Conservation (phyloP, 164 flowering plant genomes). For the Echeveria elegans region DNA sequence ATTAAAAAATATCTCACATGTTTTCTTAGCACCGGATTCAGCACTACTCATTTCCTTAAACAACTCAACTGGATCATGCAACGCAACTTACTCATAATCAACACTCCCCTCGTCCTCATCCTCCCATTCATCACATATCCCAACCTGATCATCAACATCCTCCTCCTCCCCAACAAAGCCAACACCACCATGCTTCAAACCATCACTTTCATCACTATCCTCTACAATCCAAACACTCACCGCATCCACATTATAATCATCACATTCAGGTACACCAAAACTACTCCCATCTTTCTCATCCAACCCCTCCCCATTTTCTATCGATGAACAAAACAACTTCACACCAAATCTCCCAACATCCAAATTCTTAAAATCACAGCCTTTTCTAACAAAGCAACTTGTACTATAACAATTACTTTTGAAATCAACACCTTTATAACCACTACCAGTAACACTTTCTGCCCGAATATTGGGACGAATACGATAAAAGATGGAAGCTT, state of each 20-base stretch:
- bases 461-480: slow-evolving; percentile 6
- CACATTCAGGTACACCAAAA: slow-evolving; percentile 11
- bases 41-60: slow-evolving; percentile 36
- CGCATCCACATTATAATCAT: slow-evolving; percentile 12
- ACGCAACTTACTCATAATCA: slow-evolving; percentile 16
- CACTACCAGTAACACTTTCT: slow-evolving; percentile 4
- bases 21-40: slow-evolving; percentile 18
- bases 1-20: slow-evolving; percentile 21
- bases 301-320: slow-evolving; percentile 8
- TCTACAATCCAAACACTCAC: slow-evolving; percentile 8
- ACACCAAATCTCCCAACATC: background rate
- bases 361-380: slow-evolving; percentile 12
- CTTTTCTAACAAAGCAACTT: slow-evolving; percentile 12
- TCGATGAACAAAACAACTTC: slow-evolving; percentile 21
- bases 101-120: slow-evolving; percentile 1
- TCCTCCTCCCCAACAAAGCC: slow-evolving; percentile 1
- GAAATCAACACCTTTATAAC: slow-evolving; percentile 8
- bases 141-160: slow-evolving; percentile 1
- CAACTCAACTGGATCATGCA: slow-evolving; percentile 51
- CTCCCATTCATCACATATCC: background rate
- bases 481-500: slow-evolving; percentile 10
- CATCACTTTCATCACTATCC: background rate
- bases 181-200: background rate
- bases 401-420: background rate
- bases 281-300: background rate